phyloP scores from a whole-genome alignment of 768 basidiomycete genomes.

The Boletus sensibilis region DNA sequence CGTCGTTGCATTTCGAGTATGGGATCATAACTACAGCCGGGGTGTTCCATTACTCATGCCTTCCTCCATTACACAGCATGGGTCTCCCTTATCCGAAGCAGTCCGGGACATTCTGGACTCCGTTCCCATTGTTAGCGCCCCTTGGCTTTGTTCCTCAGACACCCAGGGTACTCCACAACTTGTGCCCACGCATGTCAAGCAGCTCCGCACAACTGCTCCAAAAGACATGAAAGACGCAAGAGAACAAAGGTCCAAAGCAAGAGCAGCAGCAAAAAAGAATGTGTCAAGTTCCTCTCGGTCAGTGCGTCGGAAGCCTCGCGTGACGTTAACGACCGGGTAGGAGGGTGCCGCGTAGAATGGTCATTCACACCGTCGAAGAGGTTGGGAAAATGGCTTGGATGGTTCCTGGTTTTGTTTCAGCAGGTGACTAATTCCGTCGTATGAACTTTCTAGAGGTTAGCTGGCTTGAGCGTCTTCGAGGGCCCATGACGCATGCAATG shows the following conservation, averaged over 20 bases:
- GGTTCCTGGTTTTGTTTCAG: not conserved
- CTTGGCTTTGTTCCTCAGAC: constrained; percentile 52
- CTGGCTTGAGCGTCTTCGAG: not conserved
- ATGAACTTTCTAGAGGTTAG: not conserved
- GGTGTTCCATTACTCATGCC: constrained; percentile 5
- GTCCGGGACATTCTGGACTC: constrained; percentile 43
- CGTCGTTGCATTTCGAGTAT: constrained; percentile 65
- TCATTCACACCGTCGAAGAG: not conserved
- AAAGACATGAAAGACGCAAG: constrained; percentile 76
- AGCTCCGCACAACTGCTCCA: constrained; percentile 73
- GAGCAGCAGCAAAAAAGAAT: constrained; percentile 44
- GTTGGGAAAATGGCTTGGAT: not conserved
- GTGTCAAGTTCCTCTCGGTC: constrained; percentile 8
- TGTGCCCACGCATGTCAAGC: constrained; percentile 78
- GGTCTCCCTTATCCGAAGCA: constrained; percentile 38
- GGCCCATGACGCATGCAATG: not conserved
- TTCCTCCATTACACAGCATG: constrained; percentile 31
- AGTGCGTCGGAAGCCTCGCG: constrained; percentile 19
- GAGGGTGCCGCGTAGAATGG: constrained; percentile 1
- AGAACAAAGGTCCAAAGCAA: constrained; percentile 50
- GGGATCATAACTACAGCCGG: constrained; percentile 19
- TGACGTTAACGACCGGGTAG: constrained; percentile 18
- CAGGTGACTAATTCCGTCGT: not conserved
- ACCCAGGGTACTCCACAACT: constrained; percentile 30
- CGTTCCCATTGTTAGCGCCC: constrained; percentile 57